Conservation (phyloP, 2,329 filamentous ascomycete species). For the Aspergillus sp. region DNA sequence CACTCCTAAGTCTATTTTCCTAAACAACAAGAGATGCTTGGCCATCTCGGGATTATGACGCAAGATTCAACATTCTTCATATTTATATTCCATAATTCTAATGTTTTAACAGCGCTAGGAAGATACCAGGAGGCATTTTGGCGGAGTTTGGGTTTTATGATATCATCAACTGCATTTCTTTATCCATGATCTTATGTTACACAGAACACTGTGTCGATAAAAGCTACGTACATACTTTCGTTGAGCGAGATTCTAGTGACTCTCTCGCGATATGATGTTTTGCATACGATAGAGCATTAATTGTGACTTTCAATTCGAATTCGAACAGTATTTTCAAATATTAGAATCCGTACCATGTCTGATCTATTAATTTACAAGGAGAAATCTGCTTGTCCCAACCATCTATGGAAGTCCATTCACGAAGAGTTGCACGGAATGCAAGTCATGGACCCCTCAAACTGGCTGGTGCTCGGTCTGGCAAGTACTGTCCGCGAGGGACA, state of each 20-base stretch:
- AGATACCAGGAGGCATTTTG: not conserved
- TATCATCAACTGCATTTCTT: not conserved
- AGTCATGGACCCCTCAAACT: conserved; percentile 50
- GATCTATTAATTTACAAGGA: not conserved
- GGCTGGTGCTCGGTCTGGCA: conserved; percentile 44
- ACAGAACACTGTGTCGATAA: not conserved
- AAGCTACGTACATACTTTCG: not conserved
- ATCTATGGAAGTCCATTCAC: conserved; percentile 49
- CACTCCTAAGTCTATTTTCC: conserved; percentile 6
- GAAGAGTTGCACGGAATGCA: conserved; percentile 17
- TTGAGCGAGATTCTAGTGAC: not conserved
- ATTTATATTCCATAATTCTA: conserved; percentile 3
- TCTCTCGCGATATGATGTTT: not conserved
- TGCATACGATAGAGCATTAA: not conserved
- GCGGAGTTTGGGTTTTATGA: not conserved
- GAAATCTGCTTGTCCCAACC: conserved; percentile 38
- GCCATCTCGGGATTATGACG: not conserved
- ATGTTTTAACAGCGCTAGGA: not conserved
- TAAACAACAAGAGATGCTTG: not conserved
- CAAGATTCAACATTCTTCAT: conserved; percentile 1
- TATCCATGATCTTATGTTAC: not conserved
- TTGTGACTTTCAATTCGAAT: not conserved
- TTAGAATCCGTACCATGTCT: not conserved
- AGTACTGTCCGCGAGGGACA: conserved; percentile 25
- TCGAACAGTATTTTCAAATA: no score